phyloP scores from a whole-genome alignment of 768 basidiomycete genomes.

The Lentinula edodes region DNA sequence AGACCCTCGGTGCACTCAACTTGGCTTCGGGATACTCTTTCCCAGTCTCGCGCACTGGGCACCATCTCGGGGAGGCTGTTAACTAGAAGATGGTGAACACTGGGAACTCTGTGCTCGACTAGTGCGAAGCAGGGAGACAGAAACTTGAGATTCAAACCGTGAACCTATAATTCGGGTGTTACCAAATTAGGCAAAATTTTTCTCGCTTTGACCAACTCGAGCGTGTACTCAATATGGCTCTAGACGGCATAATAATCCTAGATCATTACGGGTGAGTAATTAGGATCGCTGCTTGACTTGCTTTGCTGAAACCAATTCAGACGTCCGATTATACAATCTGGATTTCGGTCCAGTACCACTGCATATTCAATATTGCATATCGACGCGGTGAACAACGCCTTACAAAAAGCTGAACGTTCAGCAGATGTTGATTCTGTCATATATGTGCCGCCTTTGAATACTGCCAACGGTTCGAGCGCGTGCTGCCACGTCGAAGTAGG shows the following conservation, averaged over 20 bases:
- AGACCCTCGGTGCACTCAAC: too few species aligned
- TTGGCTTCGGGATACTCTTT: too few species aligned
- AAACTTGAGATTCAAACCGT: not conserved
- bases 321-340: conserved; percentile 84
- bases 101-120: too few species aligned
- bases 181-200: not conserved
- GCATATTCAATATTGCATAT: conserved; percentile 84
- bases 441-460: conserved; percentile 49
- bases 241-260: conserved; percentile 78
- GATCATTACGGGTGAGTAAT: conserved; percentile 62
- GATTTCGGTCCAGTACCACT: conserved; percentile 71
- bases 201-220: not conserved
- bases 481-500: conserved; percentile 79
- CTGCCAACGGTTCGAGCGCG: conserved; percentile 51
- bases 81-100: too few species aligned
- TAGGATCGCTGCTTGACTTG: conserved; percentile 5
- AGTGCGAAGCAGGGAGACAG: too few species aligned
- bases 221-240: conserved; percentile 46
- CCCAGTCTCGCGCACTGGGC: too few species aligned
- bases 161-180: not conserved
- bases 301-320: conserved; percentile 21
- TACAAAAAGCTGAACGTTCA: conserved; percentile 29
- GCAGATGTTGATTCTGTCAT: conserved; percentile 71
- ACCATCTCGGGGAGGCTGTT: too few species aligned
- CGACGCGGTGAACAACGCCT: conserved; percentile 63